phyloP scores from a whole-genome alignment of 176 grass and related monocot genomes.

The Rhynchospora tenuis region DNA sequence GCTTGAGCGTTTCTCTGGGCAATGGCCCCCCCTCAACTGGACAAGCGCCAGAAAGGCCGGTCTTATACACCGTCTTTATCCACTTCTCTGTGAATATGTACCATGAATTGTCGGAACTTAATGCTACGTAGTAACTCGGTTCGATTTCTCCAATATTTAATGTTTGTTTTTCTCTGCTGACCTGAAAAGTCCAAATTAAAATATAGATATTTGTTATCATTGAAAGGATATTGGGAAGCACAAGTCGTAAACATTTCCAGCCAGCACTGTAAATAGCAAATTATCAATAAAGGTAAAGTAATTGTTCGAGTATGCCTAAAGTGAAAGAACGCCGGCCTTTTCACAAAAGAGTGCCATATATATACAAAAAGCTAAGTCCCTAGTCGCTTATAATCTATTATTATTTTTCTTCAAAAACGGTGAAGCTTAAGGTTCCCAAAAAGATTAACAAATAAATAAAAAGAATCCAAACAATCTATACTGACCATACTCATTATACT shows the following conservation, averaged over 20 bases:
- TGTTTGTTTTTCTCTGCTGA: constrained; percentile 28
- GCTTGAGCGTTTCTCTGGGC: constrained; percentile 71
- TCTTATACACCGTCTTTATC: constrained; percentile 78
- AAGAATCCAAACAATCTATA: neutral
- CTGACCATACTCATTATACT: constrained; percentile 56
- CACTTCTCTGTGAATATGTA: constrained; percentile 98
- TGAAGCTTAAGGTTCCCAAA: neutral
- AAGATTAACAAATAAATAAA: neutral
- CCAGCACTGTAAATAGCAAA: neutral
- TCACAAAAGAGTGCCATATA: neutral
- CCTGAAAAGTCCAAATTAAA: neutral
- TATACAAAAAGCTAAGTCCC: neutral
- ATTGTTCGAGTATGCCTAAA: neutral
- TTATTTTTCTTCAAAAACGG: neutral
- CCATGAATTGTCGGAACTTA: constrained; percentile 99
- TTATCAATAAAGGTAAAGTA: neutral
- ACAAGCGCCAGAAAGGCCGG: constrained; percentile 57
- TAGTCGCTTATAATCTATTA: neutral
- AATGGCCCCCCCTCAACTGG: constrained; percentile 56
- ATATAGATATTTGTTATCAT: neutral
- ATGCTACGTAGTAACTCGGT: constrained; percentile 70
- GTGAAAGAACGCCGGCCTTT: neutral
- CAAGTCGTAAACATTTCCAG: neutral
- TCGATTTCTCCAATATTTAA: constrained; percentile 31
- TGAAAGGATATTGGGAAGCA: neutral